Percentiles rank a stretch among this genome's conserved stretches.
Evolutionary conservation across 257 asterid genomes (phyloP).

Genomic region (Salvia hispanica): DNA sequence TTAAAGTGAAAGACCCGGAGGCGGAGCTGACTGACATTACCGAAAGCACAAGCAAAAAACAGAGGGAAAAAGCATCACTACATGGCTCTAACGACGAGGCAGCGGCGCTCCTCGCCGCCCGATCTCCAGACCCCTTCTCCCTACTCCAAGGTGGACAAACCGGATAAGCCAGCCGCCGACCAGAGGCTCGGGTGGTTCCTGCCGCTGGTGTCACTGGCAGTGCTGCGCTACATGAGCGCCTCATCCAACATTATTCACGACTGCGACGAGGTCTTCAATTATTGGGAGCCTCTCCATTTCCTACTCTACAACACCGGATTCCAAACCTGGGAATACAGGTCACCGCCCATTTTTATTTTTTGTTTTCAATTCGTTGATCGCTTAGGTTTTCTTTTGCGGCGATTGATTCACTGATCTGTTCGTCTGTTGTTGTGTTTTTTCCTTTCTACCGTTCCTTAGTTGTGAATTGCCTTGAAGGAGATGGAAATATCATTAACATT

Average conservation of each 20-base stretch:
- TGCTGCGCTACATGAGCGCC: slow-evolving; percentile 88
- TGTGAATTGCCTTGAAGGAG: not conserved
- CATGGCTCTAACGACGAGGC: slow-evolving; percentile 76
- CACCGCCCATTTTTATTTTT: not conserved
- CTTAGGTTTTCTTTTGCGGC: not conserved
- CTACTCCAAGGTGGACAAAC: slow-evolving; percentile 86
- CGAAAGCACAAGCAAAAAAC: not conserved
- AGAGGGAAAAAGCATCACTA: not conserved
- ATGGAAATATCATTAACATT: not conserved
- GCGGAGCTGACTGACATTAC: slow-evolving; percentile 24
- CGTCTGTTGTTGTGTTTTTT: slow-evolving; percentile 15
- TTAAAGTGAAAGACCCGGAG: too few relatives aligned
- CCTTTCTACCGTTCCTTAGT: not conserved
- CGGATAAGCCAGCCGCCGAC: slow-evolving; percentile 49
- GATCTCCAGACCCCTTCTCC: slow-evolving; percentile 42
- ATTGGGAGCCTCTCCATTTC: slow-evolving; percentile 98
- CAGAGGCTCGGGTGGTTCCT: slow-evolving; percentile 71
- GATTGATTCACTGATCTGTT: slow-evolving; percentile 11
- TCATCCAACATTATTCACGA: slow-evolving; percentile 92
- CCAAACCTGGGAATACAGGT: slow-evolving; percentile 99
- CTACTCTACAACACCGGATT: slow-evolving; percentile 91
- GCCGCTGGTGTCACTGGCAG: slow-evolving; percentile 69
- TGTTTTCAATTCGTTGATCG: slow-evolving; percentile 6
- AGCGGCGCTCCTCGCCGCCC: slow-evolving; percentile 67
- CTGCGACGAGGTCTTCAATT: slow-evolving; percentile 97